These are phyloP conservation scores for Mycocentrospora acerina DNA, from an alignment of 2,329 filamentous ascomycete species.

Conservation along the genomic window DNA sequence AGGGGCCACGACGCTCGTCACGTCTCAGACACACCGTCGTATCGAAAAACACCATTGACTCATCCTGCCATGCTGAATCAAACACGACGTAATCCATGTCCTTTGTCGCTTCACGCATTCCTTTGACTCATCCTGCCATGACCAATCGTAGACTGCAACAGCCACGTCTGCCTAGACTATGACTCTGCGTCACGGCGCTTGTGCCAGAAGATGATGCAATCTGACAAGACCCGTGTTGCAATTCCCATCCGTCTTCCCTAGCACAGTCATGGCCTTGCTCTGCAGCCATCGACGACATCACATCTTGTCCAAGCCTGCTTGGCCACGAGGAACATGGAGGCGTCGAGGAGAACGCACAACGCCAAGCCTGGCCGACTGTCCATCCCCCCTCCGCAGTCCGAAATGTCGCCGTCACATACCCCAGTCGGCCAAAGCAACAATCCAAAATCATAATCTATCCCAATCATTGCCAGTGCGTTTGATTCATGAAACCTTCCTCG, in stretches of 20 bases:
- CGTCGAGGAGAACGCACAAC: slow-evolving; percentile 11
- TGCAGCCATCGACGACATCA: too few species aligned
- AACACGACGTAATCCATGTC: too few species aligned
- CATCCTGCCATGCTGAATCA: background rate
- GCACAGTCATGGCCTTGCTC: too few species aligned
- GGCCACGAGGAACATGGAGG: slow-evolving; percentile 1
- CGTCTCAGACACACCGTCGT: slow-evolving; percentile 2
- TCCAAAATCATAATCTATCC: slow-evolving; percentile 11
- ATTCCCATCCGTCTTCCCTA: too few species aligned
- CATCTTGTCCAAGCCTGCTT: too few species aligned
- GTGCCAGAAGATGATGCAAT: slow-evolving; percentile 11
- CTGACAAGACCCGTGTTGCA: slow-evolving; percentile 6
- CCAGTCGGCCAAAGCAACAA: slow-evolving; percentile 2
- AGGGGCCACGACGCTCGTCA: background rate
- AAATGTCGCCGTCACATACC: slow-evolving; percentile 1
- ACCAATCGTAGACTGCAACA: background rate
- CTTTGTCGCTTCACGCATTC: too few species aligned
- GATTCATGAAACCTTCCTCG: slow-evolving; percentile 83
- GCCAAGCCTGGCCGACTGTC: slow-evolving; percentile 6
- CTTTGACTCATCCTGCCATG: background rate
- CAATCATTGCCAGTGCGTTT: slow-evolving; percentile 66
- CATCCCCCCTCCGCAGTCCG: slow-evolving; percentile 1
- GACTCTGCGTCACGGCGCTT: slow-evolving; percentile 9
- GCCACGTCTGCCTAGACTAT: slow-evolving; percentile 1
- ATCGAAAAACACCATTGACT: slow-evolving; percentile 1